Evolutionary conservation across 345 rosid genomes (phyloP).

Genomic region (Hibiscus mutabilis): DNA sequence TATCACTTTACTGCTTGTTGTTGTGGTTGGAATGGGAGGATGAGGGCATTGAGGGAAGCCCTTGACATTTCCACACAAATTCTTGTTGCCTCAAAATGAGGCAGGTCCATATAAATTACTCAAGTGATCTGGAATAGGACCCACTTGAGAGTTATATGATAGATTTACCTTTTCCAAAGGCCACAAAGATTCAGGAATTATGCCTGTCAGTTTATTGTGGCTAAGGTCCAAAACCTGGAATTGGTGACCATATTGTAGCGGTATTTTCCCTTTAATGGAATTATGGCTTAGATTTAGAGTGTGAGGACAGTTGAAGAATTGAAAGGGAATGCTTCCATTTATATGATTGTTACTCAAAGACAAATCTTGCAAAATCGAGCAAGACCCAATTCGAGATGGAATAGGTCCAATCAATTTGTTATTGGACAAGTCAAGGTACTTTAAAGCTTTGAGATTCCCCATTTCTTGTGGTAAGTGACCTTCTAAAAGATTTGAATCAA

Average conservation of each 20-base stretch:
- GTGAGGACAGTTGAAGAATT: neutral
- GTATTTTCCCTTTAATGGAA: neutral
- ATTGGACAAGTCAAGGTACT: neutral
- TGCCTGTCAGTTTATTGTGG: neutral
- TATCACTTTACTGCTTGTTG: no score
- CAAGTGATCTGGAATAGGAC: neutral
- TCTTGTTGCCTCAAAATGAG: neutral
- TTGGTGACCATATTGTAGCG: neutral
- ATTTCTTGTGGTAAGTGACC: neutral
- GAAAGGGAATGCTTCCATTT: neutral
- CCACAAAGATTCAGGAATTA: neutral
- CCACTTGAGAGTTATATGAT: neutral
- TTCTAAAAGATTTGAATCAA: neutral
- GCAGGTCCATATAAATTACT: neutral
- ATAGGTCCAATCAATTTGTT: neutral
- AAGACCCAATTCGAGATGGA: neutral
- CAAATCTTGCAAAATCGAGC: neutral
- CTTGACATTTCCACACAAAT: neutral
- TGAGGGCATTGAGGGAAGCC: neutral
- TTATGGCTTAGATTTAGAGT: neutral
- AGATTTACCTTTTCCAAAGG: accelerated
- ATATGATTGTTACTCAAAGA: neutral
- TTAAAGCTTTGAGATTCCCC: neutral
- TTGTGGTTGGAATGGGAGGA: no score
- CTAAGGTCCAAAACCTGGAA: neutral